These are phyloP conservation scores for Angomonas deanei DNA, from an alignment of 208 protist species.

Conservation along the genomic window DNA sequence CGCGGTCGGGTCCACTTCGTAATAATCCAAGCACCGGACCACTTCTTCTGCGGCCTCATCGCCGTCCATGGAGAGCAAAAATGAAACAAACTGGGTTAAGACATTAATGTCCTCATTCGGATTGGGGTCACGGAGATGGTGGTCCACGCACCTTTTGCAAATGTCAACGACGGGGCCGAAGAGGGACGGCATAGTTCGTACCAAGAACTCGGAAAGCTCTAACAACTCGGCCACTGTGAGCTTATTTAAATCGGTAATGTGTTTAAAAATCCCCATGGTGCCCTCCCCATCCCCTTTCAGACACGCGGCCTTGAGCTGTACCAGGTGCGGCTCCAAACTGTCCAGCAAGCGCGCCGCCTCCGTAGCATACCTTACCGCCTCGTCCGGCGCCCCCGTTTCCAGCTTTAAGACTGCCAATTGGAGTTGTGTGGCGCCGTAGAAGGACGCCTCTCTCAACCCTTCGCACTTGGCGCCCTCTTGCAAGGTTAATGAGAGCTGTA, in stretches of 20 bases:
- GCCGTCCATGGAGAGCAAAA: background rate
- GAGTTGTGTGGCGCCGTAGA: background rate
- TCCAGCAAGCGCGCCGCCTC: background rate
- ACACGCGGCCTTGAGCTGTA: background rate
- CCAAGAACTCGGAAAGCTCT: too few species aligned
- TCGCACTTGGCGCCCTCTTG: background rate
- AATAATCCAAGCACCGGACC: background rate
- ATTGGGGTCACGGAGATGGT: too few species aligned
- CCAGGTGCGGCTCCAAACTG: background rate
- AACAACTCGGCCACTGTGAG: too few species aligned
- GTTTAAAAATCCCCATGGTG: background rate
- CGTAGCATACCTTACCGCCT: background rate
- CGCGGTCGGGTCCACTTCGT: background rate
- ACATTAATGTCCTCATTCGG: too few species aligned
- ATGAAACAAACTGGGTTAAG: background rate
- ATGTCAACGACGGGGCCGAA: too few species aligned
- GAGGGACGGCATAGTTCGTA: too few species aligned
- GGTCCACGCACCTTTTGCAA: too few species aligned
- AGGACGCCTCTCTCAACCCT: background rate
- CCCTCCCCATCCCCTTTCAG: background rate
- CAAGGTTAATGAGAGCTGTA: background rate
- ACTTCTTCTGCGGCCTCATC: background rate
- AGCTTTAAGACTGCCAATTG: background rate
- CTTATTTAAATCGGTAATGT: background rate
- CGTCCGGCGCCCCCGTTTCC: background rate